Base-by-base conservation (phyloP, 768 basidiomycete species). In the Boletus rex-veris region DNA sequence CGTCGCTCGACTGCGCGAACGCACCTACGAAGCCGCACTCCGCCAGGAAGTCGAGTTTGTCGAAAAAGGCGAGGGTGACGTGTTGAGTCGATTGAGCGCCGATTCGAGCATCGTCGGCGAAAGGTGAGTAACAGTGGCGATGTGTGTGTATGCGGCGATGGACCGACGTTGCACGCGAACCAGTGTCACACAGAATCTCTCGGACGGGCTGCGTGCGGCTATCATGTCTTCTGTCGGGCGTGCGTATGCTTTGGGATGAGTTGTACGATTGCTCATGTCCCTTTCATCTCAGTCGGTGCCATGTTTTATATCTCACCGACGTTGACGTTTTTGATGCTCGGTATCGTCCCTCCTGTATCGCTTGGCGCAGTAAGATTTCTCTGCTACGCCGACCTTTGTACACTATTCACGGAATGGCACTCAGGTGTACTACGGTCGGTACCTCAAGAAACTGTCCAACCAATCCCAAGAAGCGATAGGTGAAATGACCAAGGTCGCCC, bases 71-170 rank as follows among this genome's bases (percentile, higher is more conserved):
- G 92, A 95, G 57, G 96, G 96, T 8, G 96, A 99, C 67, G 90
- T 97, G 9, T 75, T 98, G 41, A 95, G 92, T 69, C 77, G 96
- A 51, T 77, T 98, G 31, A 93, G 90, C 53, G 88, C 87, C 1
- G 96, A 99, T 67, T 90, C 91, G 7, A 90, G 84, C 59, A 90
- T 98, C 58, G 90, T 98, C 39, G 96, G 96, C 40, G 93, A 92
- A 73, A 92, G 90, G 90, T 90, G 52, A 38, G 71, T 60, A 28
- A 1, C 5, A 28, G 18, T n/a, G 37, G 0, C 33, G 5, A 37
- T 9, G 5, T 15, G 2, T 14, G 18, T 12, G 5, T 26, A 15
- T 30, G 26, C 16, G n/a, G 24, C 30, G 1, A 1, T 21, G 3
- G 52, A 21, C 8, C 2, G 35, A 35, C 14, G 5, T 28, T 28